Conservation (phyloP, 1,284 basidiomycete genomes). For the Ceratobasidium sp. region DNA sequence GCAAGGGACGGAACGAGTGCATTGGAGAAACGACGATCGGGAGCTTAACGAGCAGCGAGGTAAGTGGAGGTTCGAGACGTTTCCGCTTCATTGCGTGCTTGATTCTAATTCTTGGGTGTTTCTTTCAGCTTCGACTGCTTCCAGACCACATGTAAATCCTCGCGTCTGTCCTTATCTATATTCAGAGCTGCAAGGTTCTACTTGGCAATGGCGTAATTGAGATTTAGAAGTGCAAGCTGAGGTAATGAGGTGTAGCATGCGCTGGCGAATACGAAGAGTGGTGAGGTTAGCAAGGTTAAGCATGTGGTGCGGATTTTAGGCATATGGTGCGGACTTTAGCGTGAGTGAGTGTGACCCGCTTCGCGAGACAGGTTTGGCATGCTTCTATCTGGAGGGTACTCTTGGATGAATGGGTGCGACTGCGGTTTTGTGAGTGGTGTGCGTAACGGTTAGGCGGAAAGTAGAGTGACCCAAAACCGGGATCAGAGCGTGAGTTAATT, state of each 20-base stretch:
- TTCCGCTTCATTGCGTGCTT: background rate
- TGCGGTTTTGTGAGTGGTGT: background rate
- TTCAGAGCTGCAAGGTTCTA: conserved; percentile 1
- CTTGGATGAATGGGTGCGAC: background rate
- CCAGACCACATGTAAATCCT: conserved; percentile 1
- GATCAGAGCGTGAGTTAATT: background rate
- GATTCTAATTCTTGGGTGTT: background rate
- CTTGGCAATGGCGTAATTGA: conserved; percentile 9
- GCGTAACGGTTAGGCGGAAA: background rate
- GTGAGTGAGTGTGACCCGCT: conserved; percentile 3
- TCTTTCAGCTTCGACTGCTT: background rate
- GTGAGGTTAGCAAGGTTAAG: background rate
- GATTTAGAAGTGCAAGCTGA: background rate
- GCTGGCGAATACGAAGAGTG: background rate
- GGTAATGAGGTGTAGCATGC: background rate
- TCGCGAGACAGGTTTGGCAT: background rate
- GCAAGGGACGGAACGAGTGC: conserved; percentile 17
- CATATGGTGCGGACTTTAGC: background rate
- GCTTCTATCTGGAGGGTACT: conserved; percentile 3
- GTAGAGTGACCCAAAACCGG: background rate
- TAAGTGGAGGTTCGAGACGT: background rate
- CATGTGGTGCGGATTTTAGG: background rate
- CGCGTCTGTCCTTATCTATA: conserved; percentile 22
- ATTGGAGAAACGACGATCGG: conserved; percentile 25
- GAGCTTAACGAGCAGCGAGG: background rate